Base-by-base conservation (phyloP, 345 rosid species). In the Triadica sebifera region DNA sequence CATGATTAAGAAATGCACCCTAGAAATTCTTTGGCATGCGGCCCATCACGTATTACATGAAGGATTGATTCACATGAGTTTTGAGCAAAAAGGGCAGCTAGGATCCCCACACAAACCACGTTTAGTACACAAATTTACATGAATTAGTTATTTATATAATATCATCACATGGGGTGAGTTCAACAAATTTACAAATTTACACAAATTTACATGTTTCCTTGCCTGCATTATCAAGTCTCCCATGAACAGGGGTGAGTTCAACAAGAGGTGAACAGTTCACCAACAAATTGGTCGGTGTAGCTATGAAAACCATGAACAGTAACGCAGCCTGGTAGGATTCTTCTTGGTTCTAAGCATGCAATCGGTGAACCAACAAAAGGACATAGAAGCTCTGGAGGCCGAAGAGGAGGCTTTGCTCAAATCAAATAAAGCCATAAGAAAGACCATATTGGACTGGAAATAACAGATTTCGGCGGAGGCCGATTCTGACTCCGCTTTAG, bases 401-500 rank as follows among this genome's bases (percentile, higher is more conserved):
- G 83, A 89, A 81, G 91, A 86, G 73, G 88, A 84, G 3, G 85
- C 90, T 0, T 82, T 92, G 3, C 43, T 66, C 37, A 82, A 86
- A 38, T 75, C 89, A 47, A 92, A 94, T 76, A 91, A 88, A 71
- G 83, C 71, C 67, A 71, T 87, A 84, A 92, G 85, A 79, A 86
- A 82, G 73, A 41, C 83, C 45, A 74, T 91, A 82, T 94, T 97
- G 98, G 90, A 89, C 20, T 89, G 93, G 98, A 94, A 91, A 77
- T 98, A 94, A 8, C 90, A 88, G 72, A 97, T 94, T 75, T 91
- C 45, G 77, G 89, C 92, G 8, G 98, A 92, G 79, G 93, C 97
- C 15, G 74, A 87, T 4, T 75, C 89, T 5, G 73, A 60, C 20
- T 70, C 94, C 7, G 77, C 90, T 5, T 76, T 86, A 66, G 84